Percentiles rank a stretch among this genome's conserved stretches.
These are phyloP conservation scores for Penicillium simplicissimum DNA, from an alignment of 495 filamentous ascomycete genomes.

Conservation along the genomic window DNA sequence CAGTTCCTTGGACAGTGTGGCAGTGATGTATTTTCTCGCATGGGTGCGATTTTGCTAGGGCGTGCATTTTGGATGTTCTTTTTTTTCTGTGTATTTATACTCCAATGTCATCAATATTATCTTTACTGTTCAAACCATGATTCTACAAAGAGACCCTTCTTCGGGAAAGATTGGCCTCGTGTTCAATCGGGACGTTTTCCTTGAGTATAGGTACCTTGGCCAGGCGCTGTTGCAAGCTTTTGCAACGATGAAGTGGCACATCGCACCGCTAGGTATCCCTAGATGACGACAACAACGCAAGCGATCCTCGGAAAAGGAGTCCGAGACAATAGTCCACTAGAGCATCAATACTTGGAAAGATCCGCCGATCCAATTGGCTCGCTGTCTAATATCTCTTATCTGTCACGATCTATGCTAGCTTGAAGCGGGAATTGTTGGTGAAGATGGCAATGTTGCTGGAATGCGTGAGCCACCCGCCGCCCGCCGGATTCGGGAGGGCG, in stretches of 20 bases:
- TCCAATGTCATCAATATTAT: slow-evolving; percentile 34
- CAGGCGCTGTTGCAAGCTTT: too few relatives aligned
- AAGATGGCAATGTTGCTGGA: slow-evolving; percentile 13
- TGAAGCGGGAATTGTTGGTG: slow-evolving; percentile 13
- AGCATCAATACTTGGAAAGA: not conserved
- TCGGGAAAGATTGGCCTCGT: too few relatives aligned
- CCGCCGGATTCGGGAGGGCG: slow-evolving; percentile 20
- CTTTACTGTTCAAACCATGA: slow-evolving; percentile 8
- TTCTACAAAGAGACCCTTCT: not conserved
- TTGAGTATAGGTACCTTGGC: too few relatives aligned
- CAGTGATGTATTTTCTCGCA: slow-evolving; percentile 14
- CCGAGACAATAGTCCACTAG: not conserved
- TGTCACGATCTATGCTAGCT: slow-evolving; percentile 5
- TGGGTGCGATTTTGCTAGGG: slow-evolving; percentile 20
- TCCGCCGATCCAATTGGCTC: not conserved
- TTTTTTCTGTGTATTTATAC: slow-evolving; percentile 44
- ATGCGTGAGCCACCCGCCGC: slow-evolving; percentile 13
- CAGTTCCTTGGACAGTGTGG: slow-evolving; percentile 3
- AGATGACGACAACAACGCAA: not conserved
- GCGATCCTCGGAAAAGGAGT: not conserved
- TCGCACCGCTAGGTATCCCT: too few relatives aligned
- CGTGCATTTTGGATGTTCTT: slow-evolving; percentile 28
- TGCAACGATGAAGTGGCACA: too few relatives aligned
- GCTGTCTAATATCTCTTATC: not conserved
- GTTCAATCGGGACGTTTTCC: too few relatives aligned